phyloP scores from a whole-genome alignment of 75 land plant species.

The Sequoiadendron giganteum region DNA sequence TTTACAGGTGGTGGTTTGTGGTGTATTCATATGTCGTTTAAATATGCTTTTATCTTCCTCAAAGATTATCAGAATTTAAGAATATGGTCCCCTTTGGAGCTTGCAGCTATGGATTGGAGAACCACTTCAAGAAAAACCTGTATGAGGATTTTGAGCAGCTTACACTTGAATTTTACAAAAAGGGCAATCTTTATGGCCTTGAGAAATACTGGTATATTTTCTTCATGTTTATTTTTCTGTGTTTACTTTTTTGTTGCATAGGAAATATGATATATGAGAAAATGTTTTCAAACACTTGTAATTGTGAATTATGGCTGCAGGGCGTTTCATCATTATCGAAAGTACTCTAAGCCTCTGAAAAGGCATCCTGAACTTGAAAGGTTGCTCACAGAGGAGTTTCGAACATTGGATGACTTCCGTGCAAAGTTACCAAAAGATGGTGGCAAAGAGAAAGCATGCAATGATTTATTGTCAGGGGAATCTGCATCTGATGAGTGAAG shows the following conservation, averaged over 20 bases:
- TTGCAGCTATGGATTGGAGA: slow-evolving; percentile 95
- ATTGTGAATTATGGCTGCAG: slow-evolving; percentile 27
- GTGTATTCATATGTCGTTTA: not conserved
- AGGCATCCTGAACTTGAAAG: slow-evolving; percentile 86
- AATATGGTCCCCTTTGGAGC: not conserved
- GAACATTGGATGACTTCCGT: slow-evolving; percentile 68
- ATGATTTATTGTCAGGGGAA: not conserved
- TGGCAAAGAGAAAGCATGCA: not conserved
- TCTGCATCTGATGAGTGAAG: slow-evolving; percentile 3
- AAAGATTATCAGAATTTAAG: not conserved
- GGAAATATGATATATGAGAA: not conserved
- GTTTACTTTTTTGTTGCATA: not conserved
- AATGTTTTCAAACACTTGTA: not conserved
- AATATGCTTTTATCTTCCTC: not conserved
- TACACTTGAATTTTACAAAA: slow-evolving; percentile 76
- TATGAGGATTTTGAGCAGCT: slow-evolving; percentile 96
- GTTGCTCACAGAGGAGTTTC: slow-evolving; percentile 74
- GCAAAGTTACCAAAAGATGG: slow-evolving; percentile 29
- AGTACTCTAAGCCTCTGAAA: slow-evolving; percentile 43
- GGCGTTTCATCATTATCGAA: slow-evolving; percentile 90
- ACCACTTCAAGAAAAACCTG: slow-evolving; percentile 74
- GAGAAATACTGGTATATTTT: slow-evolving; percentile 91
- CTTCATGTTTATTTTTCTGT: not conserved
- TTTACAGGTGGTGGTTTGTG: slow-evolving; percentile 72
- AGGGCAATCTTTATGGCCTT: slow-evolving; percentile 97